Evolutionary conservation across 768 basidiomycete genomes (phyloP), one percentile per base, ranked within the genome.

Genomic region (Mrakia blollopis): DNA sequence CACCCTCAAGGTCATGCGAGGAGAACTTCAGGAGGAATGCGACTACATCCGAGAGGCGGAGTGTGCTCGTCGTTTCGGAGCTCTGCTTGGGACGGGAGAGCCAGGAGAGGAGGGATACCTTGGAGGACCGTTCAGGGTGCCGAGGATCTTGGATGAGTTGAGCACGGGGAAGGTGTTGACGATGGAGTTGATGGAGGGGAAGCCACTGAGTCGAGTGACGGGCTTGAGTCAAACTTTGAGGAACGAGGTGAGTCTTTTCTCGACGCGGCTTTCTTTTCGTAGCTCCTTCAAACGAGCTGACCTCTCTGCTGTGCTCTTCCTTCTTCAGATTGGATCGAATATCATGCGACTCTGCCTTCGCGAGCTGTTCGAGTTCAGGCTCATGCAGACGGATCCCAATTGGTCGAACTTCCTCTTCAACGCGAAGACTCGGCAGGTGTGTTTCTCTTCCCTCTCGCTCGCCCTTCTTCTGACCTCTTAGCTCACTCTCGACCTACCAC

Each of bases 341-440:
- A 88, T 97, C 65, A 87, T 98, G 71, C 90, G 92, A 65, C 86
- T 99, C 10, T 98, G 94, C 81, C 85, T 99, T 57, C 89, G 87
- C 76, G 97, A 98, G 82, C 88, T 99, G 10, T 97, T 98, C 83
- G 86, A 89, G 78, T 96, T 97, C 85, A 86, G 92, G 41, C 83
- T 91, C 61, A 98, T 99, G 97, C 97, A 98, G 83, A 99, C 96
- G 0, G 96, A 99, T 82, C 97, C 97, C 4, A 98, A 99, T 81
- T 98, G 93, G 92, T 92, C 93, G 13, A 98, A 98, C 83, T 98
- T 99, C 85, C 85, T 99, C 32, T 98, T 92, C 90, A 91, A 94
- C 83, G 80, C 86, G 0, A 77, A 85, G 3, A 89, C 89, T 1
- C 86, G 87, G 61, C 88, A 89, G 86, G 91, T 90, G 28, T 35